Evolutionary conservation across 1,284 basidiomycete species (phyloP).

Genomic region (Ceratobasidium sp.): DNA sequence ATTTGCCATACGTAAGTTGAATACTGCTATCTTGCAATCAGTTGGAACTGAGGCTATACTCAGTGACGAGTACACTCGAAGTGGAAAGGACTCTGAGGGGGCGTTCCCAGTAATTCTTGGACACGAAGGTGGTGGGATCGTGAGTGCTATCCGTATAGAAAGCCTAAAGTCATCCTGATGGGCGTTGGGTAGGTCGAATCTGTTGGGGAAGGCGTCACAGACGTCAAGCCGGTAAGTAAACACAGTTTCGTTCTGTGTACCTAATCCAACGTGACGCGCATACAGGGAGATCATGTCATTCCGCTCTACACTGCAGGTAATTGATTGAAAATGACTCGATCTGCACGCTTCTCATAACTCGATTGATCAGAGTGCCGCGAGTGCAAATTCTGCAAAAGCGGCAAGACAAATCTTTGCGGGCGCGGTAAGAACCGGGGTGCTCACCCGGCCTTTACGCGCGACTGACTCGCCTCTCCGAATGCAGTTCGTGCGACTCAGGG

Average conservation of each 20-base stretch:
- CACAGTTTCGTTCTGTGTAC: not conserved
- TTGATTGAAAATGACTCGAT: slow-evolving; percentile 41
- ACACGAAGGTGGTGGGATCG: slow-evolving; percentile 87
- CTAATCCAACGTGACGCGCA: slow-evolving; percentile 42
- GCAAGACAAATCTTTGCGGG: slow-evolving; percentile 96
- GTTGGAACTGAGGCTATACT: slow-evolving; percentile 17
- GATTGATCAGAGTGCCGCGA: slow-evolving; percentile 79
- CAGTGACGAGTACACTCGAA: slow-evolving; percentile 91
- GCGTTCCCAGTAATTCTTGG: slow-evolving; percentile 94
- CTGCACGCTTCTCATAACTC: slow-evolving; percentile 33
- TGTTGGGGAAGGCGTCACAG: slow-evolving; percentile 90
- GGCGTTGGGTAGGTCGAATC: slow-evolving; percentile 77
- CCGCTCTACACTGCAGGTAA: slow-evolving; percentile 90
- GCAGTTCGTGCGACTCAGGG: slow-evolving; percentile 92
- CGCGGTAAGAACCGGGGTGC: slow-evolving; percentile 65
- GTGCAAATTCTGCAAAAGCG: slow-evolving; percentile 98
- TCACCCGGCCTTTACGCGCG: no score
- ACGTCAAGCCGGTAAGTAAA: slow-evolving; percentile 68
- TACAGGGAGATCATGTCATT: slow-evolving; percentile 88
- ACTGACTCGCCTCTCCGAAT: slow-evolving; percentile 38
- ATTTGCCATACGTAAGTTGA: slow-evolving; percentile 86
- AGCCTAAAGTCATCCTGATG: slow-evolving; percentile 37
- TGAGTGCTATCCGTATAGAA: slow-evolving; percentile 51
- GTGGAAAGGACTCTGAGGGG: slow-evolving; percentile 96
- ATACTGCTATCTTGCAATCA: not conserved